Evolutionary conservation across 805 yeast species (phyloP).

Genomic region (Wickerhamiella sorbophila): DNA sequence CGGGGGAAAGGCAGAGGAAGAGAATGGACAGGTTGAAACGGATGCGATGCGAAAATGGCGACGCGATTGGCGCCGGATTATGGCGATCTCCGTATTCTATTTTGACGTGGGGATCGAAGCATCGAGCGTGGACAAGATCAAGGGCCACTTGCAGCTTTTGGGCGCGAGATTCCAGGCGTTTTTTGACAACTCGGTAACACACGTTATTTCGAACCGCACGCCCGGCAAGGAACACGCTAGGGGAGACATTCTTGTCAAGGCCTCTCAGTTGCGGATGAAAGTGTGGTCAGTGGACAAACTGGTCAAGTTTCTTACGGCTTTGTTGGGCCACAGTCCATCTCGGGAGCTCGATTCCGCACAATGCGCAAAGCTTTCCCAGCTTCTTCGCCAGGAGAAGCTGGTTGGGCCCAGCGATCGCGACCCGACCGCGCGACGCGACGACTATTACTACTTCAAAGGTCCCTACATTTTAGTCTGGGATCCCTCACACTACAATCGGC

Average conservation of each 20-base stretch:
- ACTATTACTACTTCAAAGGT: slow-evolving; percentile 64
- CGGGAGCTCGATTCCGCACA: slow-evolving; percentile 5
- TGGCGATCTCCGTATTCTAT: slow-evolving; percentile 45
- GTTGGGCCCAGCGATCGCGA: slow-evolving; percentile 69
- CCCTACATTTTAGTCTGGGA: slow-evolving; percentile 72
- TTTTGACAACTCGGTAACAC: slow-evolving; percentile 51
- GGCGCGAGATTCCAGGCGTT: slow-evolving; percentile 39
- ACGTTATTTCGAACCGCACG: slow-evolving; percentile 58
- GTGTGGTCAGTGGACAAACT: slow-evolving; percentile 86
- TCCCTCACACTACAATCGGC: slow-evolving; percentile 59
- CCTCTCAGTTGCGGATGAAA: slow-evolving; percentile 46
- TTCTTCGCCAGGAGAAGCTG: slow-evolving; percentile 70
- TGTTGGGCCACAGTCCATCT: slow-evolving; percentile 10
- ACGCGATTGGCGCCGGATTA: slow-evolving; percentile 45
- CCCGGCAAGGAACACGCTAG: slow-evolving; percentile 31
- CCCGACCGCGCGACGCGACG: slow-evolving; percentile 72
- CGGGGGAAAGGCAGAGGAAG: neutral
- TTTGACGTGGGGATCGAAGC: slow-evolving; percentile 40
- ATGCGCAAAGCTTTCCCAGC: slow-evolving; percentile 32
- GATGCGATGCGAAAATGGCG: slow-evolving; percentile 35
- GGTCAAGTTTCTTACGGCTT: slow-evolving; percentile 46
- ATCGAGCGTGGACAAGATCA: slow-evolving; percentile 17
- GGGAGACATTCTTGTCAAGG: slow-evolving; percentile 53
- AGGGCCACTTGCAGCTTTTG: slow-evolving; percentile 18
- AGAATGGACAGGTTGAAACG: neutral